Evolutionary conservation across 176 grass and related monocot species (phyloP), one percentile per base, ranked within the genome.

Genomic region (Phyllostachys edulis): DNA sequence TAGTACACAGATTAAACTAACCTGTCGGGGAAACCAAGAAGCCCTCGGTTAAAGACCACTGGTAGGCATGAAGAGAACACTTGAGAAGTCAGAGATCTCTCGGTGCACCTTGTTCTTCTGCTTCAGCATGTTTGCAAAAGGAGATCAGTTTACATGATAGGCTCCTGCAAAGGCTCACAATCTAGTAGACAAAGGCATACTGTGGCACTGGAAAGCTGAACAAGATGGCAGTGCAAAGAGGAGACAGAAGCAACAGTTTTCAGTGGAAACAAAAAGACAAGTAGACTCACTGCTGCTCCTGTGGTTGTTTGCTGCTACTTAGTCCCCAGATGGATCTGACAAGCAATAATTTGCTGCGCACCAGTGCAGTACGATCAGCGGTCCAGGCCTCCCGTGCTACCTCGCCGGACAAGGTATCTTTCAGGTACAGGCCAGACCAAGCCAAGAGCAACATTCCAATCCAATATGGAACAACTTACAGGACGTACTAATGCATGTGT

Each of bases 131-230:
- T 44, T 44, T 55, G 56, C 9, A 38, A 64, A 72, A 46, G 45
- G 57, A 60, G 40, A 71, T 26, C 45, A 45, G 65, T 18, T 40
- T 6, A 1, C 51, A 64, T 71, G 55, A 72, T 72, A 65, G 20
- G 24, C 74, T 34, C 56, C 65, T 56, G 65, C 14, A 29, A 8
- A 32, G 64, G 69, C 64, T 64, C 73, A 71, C 56, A 45, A 71
- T 71, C 80, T 62, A 42, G 80, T 69, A 64, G 80, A 84, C 74
- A 83, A 17, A 37, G 37, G 13, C 82, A 75, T 47, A 13, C 7
- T 62, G 60, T 68, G 69, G 61, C 50, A 60, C 61, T 67, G 29
- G 46, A 89, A 89, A 89, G 87, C 68, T 68, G 69, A 74, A 67
- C 21, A 37, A 14, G 75, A 67, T 55, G 87, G 60, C 68, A 13